phyloP scores from a whole-genome alignment of 176 grass and related monocot species.

The Puya raimondii region DNA sequence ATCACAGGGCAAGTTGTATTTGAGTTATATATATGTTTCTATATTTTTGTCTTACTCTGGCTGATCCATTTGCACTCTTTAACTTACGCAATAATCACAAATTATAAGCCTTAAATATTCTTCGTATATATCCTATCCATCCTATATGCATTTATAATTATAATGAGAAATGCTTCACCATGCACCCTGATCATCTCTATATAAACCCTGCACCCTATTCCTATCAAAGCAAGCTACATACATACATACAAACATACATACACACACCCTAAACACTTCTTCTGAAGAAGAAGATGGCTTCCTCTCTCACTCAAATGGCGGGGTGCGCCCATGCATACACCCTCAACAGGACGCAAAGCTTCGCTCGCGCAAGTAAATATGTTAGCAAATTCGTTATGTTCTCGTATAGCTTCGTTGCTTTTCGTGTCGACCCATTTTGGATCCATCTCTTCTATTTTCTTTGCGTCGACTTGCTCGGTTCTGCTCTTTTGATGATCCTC shows the following conservation, averaged over 20 bases:
- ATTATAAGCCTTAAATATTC: background rate
- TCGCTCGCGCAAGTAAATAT: slow-evolving; percentile 17
- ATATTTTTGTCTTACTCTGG: background rate
- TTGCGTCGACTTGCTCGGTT: slow-evolving; percentile 45
- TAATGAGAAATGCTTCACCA: background rate
- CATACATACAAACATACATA: background rate
- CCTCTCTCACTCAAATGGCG: background rate
- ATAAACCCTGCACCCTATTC: background rate
- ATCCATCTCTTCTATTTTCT: slow-evolving; percentile 51
- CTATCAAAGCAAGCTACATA: background rate
- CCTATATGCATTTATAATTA: background rate
- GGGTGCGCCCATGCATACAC: slow-evolving; percentile 19
- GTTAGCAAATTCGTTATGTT: slow-evolving; percentile 1
- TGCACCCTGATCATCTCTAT: background rate
- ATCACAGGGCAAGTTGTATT: background rate
- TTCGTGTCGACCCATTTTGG: slow-evolving; percentile 33
- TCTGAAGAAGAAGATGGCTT: background rate
- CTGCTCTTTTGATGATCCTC: slow-evolving; percentile 35
- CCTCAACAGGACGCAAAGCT: slow-evolving; percentile 25
- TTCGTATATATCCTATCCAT: background rate
- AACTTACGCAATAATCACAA: background rate
- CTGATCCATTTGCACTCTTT: background rate
- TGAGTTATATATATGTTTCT: background rate
- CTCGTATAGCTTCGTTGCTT: slow-evolving; percentile 20
- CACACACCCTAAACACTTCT: background rate